phyloP scores from a whole-genome alignment of 192 early-diverging fungal species.

The Thoreauomyces humboldtii region DNA sequence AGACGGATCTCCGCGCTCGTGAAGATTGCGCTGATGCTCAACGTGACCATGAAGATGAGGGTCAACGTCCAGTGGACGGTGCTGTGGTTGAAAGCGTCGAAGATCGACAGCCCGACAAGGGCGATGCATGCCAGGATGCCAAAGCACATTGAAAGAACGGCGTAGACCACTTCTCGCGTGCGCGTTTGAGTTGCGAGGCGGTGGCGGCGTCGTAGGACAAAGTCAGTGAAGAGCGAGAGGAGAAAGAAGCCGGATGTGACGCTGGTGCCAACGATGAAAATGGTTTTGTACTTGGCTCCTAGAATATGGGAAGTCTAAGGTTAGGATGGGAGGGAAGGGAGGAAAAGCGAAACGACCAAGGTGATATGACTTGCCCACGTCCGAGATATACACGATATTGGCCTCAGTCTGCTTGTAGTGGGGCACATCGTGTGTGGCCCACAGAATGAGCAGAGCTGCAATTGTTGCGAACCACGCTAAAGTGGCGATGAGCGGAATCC shows the following conservation, averaged over 20 bases:
- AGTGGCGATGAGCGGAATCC: slow-evolving; percentile 9
- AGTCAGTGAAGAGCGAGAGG: slow-evolving; percentile 12
- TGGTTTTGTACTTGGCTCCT: slow-evolving; percentile 27
- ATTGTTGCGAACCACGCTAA: slow-evolving; percentile 17
- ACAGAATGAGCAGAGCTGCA: slow-evolving; percentile 17
- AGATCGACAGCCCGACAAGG: slow-evolving; percentile 8
- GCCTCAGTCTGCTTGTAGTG: slow-evolving; percentile 28
- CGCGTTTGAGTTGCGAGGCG: background rate
- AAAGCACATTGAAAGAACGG: slow-evolving; percentile 17
- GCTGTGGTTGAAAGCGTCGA: slow-evolving; percentile 2
- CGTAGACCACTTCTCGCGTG: slow-evolving; percentile 13
- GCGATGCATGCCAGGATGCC: slow-evolving; percentile 6
- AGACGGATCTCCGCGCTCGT: slow-evolving; percentile 14
- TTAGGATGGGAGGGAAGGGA: background rate
- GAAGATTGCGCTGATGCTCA: slow-evolving; percentile 14
- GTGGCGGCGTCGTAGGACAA: slow-evolving; percentile 5
- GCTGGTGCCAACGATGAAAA: slow-evolving; percentile 21
- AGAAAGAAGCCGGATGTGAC: slow-evolving; percentile 22
- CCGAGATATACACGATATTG: slow-evolving; percentile 24
- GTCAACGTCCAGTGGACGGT: slow-evolving; percentile 21
- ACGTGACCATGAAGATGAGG: slow-evolving; percentile 20
- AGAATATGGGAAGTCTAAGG: background rate
- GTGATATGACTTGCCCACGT: slow-evolving; percentile 21
- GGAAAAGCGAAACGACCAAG: background rate
- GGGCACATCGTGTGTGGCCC: slow-evolving; percentile 17